These are phyloP conservation scores for Debaryomyces udenii DNA, from an alignment of 1,139 yeast species.

Conservation along the genomic window DNA sequence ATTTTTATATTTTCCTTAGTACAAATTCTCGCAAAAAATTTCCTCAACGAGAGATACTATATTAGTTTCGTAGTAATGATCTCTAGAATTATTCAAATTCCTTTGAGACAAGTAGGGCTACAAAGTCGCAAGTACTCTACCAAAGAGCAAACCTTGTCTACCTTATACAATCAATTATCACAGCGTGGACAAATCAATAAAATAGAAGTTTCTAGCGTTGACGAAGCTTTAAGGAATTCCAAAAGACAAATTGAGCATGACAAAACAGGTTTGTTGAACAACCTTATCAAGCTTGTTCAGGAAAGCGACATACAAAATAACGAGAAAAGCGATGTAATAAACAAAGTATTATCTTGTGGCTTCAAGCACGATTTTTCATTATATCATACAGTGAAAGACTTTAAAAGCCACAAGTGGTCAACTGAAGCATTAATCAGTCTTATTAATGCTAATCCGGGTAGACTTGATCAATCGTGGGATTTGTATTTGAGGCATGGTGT, in stretches of 20 bases:
- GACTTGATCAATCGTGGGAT: constrained; percentile 42
- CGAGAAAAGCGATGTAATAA: constrained; percentile 1
- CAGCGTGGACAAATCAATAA: constrained; percentile 1
- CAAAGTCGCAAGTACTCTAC: constrained; percentile 1
- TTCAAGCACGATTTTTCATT: constrained; percentile 34
- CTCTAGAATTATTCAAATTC: not conserved
- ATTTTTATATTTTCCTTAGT: constrained; percentile 1
- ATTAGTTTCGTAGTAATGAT: not conserved
- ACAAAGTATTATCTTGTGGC: constrained; percentile 13
- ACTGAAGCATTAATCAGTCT: constrained; percentile 26
- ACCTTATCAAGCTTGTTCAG: constrained; percentile 1
- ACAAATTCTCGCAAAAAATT: constrained; percentile 6
- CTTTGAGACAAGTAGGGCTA: not conserved
- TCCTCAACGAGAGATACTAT: not conserved
- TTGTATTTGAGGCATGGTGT: constrained; percentile 30
- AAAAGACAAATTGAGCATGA: constrained; percentile 3
- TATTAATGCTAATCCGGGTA: constrained; percentile 42
- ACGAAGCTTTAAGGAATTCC: constrained; percentile 9
- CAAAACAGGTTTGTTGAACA: constrained; percentile 8
- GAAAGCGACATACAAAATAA: not conserved
- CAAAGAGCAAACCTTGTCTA: constrained; percentile 2
- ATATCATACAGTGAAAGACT: constrained; percentile 28
- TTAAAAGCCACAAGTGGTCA: constrained; percentile 19
- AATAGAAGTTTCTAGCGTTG: not conserved
- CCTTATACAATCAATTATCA: constrained; percentile 1